Evolutionary conservation across 352 stramenopile species (phyloP).

Genomic region (Plasmopara muralis): DNA sequence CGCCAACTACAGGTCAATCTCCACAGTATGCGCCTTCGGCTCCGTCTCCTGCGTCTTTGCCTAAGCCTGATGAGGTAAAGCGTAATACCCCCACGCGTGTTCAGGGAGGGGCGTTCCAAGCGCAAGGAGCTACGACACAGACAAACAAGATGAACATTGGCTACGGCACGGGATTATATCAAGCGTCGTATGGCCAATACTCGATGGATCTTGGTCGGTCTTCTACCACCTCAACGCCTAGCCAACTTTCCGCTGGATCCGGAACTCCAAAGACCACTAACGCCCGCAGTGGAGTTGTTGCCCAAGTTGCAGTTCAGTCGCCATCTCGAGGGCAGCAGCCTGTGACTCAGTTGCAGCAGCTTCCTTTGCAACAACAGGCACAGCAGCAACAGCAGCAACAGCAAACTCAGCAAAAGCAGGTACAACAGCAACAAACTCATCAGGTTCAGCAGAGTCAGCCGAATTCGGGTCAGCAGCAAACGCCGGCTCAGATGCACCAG

Average conservation of each 20-base stretch:
- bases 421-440: slow-evolving; percentile 29
- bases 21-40: slow-evolving; percentile 64
- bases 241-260: slow-evolving; percentile 33
- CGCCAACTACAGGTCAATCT: slow-evolving; percentile 59
- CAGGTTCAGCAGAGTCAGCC: slow-evolving; percentile 21
- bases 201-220: slow-evolving; percentile 63
- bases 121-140: slow-evolving; percentile 33
- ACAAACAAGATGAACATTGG: slow-evolving; percentile 60
- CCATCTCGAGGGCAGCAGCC: slow-evolving; percentile 44
- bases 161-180: slow-evolving; percentile 63
- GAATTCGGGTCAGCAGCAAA: slow-evolving; percentile 40
- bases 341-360: slow-evolving; percentile 34
- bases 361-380: slow-evolving; percentile 30
- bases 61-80: slow-evolving; percentile 83
- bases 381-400: slow-evolving; percentile 28
- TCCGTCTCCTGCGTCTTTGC: slow-evolving; percentile 76
- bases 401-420: slow-evolving; percentile 39
- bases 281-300: slow-evolving; percentile 16
- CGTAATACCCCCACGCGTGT: slow-evolving; percentile 54
- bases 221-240: slow-evolving; percentile 22
- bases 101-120: slow-evolving; percentile 43
- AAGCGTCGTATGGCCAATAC: slow-evolving; percentile 76
- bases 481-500: slow-evolving; percentile 54
- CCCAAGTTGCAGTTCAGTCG: slow-evolving; percentile 39
- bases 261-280: slow-evolving; percentile 53